A percentile compares a stretch with the other conserved stretches of the same genome.
Evolutionary conservation across 257 asterid genomes (phyloP).

Genomic region (Gentiana straminea): DNA sequence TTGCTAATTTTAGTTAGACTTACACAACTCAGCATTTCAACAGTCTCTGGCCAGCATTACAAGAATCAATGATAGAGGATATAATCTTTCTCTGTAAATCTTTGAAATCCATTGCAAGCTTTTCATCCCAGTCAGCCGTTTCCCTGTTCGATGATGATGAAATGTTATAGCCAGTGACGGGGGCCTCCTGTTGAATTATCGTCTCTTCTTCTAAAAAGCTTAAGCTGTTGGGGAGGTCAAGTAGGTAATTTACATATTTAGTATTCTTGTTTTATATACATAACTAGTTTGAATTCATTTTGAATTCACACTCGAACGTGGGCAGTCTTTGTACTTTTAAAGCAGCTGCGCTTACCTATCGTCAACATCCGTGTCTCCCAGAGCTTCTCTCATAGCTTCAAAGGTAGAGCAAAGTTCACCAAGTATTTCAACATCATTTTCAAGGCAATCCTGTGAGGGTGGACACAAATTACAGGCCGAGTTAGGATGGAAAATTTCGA

Average conservation of each 20-base stretch:
- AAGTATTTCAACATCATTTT: slow-evolving; percentile 52
- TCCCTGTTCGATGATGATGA: slow-evolving; percentile 25
- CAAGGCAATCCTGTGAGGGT: slow-evolving; percentile 42
- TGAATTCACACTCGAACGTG: no score
- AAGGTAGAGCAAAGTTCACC: slow-evolving; percentile 45
- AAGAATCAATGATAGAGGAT: slow-evolving; percentile 51
- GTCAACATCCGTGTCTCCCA: slow-evolving; percentile 38
- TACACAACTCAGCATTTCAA: slow-evolving; percentile 37
- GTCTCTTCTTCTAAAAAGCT: no score
- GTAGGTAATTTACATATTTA: no score
- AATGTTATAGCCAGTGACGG: no score
- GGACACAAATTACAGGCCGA: slow-evolving; percentile 9
- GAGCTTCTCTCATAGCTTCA: slow-evolving; percentile 50
- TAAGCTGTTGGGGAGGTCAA: no score
- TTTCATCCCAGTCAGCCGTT: slow-evolving; percentile 52
- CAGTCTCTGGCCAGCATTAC: slow-evolving; percentile 51
- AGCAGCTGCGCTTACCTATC: slow-evolving; percentile 31
- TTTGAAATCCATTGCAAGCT: slow-evolving; percentile 59
- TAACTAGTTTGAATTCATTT: no score
- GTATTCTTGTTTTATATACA: no score
- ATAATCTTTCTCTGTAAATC: slow-evolving; percentile 53
- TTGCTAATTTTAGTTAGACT: slow-evolving; percentile 4
- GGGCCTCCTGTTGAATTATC: no score
- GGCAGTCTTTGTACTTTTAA: no score
- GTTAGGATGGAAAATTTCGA: slow-evolving; percentile 6